These are phyloP conservation scores for Amborella trichopoda DNA, from an alignment of 164 flowering plant species.

Conservation along the genomic window DNA sequence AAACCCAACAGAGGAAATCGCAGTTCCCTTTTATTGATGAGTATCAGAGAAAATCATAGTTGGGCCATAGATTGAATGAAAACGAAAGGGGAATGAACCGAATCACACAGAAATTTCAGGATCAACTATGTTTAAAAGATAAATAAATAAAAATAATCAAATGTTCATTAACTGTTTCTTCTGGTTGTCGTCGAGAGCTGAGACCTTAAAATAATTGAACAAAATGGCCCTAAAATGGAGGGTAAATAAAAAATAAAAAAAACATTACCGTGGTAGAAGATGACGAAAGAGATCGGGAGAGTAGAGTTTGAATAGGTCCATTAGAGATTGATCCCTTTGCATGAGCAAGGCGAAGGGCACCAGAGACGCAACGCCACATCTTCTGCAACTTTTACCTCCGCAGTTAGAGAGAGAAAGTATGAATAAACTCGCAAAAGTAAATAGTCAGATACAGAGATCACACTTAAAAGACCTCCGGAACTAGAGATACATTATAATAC, in stretches of 20 bases:
- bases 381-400: too few species aligned
- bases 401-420: too few species aligned
- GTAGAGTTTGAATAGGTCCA: conserved; percentile 7
- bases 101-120: neutral
- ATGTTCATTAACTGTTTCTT: neutral
- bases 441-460: too few species aligned
- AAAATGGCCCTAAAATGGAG: neutral
- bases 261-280: conserved; percentile 20
- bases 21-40: too few species aligned
- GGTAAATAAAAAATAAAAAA: neutral
- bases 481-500: too few species aligned
- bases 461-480: too few species aligned
- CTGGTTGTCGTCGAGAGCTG: neutral
- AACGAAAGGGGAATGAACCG: too few species aligned
- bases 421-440: too few species aligned
- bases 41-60: too few species aligned
- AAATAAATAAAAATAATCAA: neutral
- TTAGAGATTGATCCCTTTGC: conserved; percentile 16
- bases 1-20: too few species aligned
- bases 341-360: conserved; percentile 32
- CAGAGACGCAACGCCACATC: conserved; percentile 81
- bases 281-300: conserved; percentile 47
- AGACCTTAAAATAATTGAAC: neutral
- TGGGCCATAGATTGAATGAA: too few species aligned
- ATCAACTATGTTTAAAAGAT: neutral